Conservation (phyloP, 2,329 filamentous ascomycete species). For the Myrmaecium sp. region DNA sequence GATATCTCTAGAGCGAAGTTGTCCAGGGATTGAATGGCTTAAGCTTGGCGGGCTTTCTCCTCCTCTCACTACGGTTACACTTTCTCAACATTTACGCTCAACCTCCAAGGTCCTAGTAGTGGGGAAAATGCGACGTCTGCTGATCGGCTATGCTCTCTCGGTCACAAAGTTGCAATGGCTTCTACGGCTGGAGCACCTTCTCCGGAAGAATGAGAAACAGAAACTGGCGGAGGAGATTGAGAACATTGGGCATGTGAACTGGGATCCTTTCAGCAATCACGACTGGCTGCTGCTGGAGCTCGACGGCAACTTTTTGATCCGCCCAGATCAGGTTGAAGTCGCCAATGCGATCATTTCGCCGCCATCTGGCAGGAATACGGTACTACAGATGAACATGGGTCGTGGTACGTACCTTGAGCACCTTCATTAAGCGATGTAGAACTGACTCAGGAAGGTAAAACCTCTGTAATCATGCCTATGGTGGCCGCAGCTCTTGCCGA, state of each 20-base stretch:
- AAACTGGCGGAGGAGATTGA: constrained; percentile 25
- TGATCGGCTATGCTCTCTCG: constrained; percentile 28
- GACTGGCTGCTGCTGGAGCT: constrained; percentile 54
- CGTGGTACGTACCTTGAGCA: constrained; percentile 29
- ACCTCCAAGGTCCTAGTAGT: constrained; percentile 16
- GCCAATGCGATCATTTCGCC: constrained; percentile 43
- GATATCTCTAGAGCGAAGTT: constrained; percentile 5
- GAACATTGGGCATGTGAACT: constrained; percentile 37
- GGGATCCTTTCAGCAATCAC: constrained; percentile 34
- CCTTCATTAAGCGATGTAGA: constrained; percentile 28
- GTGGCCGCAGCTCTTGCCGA: constrained; percentile 31
- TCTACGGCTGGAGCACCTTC: constrained; percentile 24
- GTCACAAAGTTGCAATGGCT: constrained; percentile 30
- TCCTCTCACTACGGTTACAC: constrained; percentile 20
- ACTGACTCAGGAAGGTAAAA: constrained; percentile 36
- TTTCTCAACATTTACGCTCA: constrained; percentile 33
- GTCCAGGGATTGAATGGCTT: constrained; percentile 26
- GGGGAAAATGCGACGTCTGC: constrained; percentile 17
- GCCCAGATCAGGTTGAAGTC: constrained; percentile 44
- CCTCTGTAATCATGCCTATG: constrained; percentile 51
- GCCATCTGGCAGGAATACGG: constrained; percentile 34
- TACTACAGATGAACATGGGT: constrained; percentile 52
- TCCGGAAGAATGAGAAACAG: constrained; percentile 8
- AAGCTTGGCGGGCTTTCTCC: constrained; percentile 29
- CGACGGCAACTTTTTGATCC: constrained; percentile 45